Conservation (phyloP, 2,329 filamentous ascomycete genomes). For the Cladosporium austrohemisphaericum region DNA sequence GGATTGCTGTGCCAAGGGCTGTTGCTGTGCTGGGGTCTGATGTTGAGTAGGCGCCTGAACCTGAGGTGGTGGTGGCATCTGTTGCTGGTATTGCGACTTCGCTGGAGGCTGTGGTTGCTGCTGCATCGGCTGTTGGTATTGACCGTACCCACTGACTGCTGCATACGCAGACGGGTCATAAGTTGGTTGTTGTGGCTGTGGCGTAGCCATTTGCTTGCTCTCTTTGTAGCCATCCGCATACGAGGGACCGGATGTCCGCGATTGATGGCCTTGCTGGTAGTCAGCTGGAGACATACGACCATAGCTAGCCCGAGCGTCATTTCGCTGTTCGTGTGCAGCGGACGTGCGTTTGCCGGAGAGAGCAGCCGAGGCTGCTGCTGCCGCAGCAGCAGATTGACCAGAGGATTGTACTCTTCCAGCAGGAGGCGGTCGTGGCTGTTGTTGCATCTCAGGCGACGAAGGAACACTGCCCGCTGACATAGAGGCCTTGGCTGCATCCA, state of each 20-base stretch:
- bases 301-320: conserved; percentile 31
- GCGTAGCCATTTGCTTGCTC: conserved; percentile 20
- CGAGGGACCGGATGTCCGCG: conserved; percentile 21
- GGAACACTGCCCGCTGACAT: conserved; percentile 39
- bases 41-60: conserved; percentile 39
- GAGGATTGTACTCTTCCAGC: conserved; percentile 51
- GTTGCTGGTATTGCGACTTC: conserved; percentile 48
- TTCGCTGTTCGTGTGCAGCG: conserved; percentile 36
- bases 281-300: conserved; percentile 43
- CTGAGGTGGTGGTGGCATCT: conserved; percentile 48
- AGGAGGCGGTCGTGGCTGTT: conserved; percentile 39
- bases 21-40: conserved; percentile 37
- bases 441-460: conserved; percentile 44
- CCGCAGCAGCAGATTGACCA: conserved; percentile 47
- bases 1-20: conserved; percentile 24
- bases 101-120: conserved; percentile 51
- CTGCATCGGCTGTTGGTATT: conserved; percentile 38
- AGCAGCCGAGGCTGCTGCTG: conserved; percentile 41
- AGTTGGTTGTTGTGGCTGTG: conserved; percentile 51
- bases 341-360: conserved; percentile 42
- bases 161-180: conserved; percentile 80
- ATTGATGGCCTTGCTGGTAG: conserved; percentile 19
- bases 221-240: conserved; percentile 35
- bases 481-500: conserved; percentile 48
- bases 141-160: conserved; percentile 37